Conservation (phyloP, 805 yeast species). For the Metschnikowia reukaufii region DNA sequence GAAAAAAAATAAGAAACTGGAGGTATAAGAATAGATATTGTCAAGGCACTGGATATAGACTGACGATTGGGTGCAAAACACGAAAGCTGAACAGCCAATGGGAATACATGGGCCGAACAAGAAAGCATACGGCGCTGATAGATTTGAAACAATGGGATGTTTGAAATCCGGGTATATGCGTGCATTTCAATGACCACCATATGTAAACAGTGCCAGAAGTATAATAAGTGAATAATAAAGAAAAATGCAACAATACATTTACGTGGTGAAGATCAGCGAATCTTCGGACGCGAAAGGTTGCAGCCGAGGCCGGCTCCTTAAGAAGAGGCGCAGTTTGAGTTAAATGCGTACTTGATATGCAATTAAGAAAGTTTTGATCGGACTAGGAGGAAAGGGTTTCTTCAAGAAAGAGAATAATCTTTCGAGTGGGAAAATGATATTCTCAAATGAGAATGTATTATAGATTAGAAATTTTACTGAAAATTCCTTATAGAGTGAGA, state of each 20-base stretch:
- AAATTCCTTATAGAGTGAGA: no score
- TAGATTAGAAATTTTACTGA: no score
- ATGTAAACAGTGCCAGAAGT: neutral
- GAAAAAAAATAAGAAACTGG: neutral
- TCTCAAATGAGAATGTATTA: no score
- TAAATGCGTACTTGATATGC: neutral
- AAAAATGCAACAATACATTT: neutral
- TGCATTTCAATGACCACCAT: neutral
- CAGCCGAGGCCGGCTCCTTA: neutral
- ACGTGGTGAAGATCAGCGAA: neutral
- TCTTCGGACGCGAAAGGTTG: neutral
- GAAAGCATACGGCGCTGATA: neutral
- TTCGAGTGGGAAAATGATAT: no score
- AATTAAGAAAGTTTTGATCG: neutral
- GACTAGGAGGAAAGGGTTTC: no score
- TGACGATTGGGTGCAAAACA: slow-evolving; percentile 7
- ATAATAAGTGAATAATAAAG: neutral
- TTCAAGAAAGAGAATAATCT: no score
- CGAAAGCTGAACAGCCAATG: neutral
- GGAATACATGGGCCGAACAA: neutral
- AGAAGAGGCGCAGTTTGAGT: neutral
- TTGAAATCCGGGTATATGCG: neutral
- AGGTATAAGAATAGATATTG: slow-evolving; percentile 5
- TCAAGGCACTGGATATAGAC: neutral
- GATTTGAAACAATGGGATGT: neutral